Evolutionary conservation across 805 yeast genomes (phyloP), one percentile per base, ranked within the genome.

Genomic region (Pichia californica): DNA sequence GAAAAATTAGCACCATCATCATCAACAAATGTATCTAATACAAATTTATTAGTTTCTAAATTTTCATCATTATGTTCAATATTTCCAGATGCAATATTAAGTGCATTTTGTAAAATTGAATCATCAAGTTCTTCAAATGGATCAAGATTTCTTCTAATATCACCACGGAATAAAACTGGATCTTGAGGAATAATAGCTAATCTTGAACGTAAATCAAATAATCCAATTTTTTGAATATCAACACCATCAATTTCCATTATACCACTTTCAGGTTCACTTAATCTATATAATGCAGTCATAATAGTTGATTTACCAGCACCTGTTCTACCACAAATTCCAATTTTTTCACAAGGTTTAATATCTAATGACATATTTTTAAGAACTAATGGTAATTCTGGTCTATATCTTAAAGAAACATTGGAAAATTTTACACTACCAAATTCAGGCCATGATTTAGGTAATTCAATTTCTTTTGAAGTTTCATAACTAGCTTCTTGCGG

Each of bases 291-390:
- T 1, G 84, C 83, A 9, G 79, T 71, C 80, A 80, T 79, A 38
- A 80, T 77, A 4, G 85, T 73, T 2, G 81, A 68, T 61, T 80
- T 81, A 39, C 95, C 95, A 4, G 95, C 94, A 54, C 95, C 95
- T 0, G 95, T 87, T 59, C 95, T 74, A 35, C 95, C 95, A 68
- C 93, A 83, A 44, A 87, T 80, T 38, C 95, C 95, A 52, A 87
- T 74, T 55, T 83, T 85, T 58, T 85, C 87, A 16, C 72, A 66
- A 0, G 81, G 73, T 10, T 68, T 59, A 37, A 83, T 68, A 7
- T 49, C 63, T 51, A 71, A 55, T 21, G 54, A 59, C 45, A 80
- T 52, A 44, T 71, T 56, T 45, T 71, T 75, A 56, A 81, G 64
- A 5, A 78, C 86, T 31, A 72, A 59, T 11, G 86, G 86, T 44